A percentile compares a stretch with the other conserved stretches of the same genome.
Evolutionary conservation across 148 eudicot species (phyloP).

Genomic region (Euryodendron excelsum): DNA sequence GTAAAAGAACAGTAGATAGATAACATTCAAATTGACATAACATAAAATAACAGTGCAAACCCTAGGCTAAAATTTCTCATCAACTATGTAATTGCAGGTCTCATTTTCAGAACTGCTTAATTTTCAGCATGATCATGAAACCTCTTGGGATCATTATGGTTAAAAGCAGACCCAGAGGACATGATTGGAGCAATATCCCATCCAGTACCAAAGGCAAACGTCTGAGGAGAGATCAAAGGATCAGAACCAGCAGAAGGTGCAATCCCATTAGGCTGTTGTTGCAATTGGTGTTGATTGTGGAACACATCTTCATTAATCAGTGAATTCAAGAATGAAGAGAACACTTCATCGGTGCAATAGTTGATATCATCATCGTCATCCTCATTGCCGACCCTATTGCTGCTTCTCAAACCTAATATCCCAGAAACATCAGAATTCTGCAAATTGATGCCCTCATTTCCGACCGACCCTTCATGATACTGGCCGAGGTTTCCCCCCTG

Average conservation of each 20-base stretch:
- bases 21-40: background rate
- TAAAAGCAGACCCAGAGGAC: constrained; percentile 11
- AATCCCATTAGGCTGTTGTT: constrained; percentile 15
- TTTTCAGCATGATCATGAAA: constrained; percentile 3
- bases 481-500: background rate
- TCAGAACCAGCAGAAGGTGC: background rate
- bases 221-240: constrained; percentile 10
- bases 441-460: background rate
- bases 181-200: constrained; percentile 38
- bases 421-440: constrained; percentile 15
- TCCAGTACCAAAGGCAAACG: constrained; percentile 20
- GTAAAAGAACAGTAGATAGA: background rate
- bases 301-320: constrained; percentile 44
- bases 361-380: constrained; percentile 14
- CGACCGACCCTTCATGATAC: no score
- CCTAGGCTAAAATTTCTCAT: background rate
- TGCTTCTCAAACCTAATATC: constrained; percentile 4
- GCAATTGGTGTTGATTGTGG: constrained; percentile 18
- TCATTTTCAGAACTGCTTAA: constrained; percentile 6
- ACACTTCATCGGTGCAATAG: constrained; percentile 30
- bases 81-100: background rate
- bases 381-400: background rate
- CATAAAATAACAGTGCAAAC: background rate
- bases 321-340: constrained; percentile 50
- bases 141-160: constrained; percentile 15